Evolutionary conservation across 768 basidiomycete species (phyloP), one percentile per base, ranked within the genome.

Genomic region (Scleroderma bovista): DNA sequence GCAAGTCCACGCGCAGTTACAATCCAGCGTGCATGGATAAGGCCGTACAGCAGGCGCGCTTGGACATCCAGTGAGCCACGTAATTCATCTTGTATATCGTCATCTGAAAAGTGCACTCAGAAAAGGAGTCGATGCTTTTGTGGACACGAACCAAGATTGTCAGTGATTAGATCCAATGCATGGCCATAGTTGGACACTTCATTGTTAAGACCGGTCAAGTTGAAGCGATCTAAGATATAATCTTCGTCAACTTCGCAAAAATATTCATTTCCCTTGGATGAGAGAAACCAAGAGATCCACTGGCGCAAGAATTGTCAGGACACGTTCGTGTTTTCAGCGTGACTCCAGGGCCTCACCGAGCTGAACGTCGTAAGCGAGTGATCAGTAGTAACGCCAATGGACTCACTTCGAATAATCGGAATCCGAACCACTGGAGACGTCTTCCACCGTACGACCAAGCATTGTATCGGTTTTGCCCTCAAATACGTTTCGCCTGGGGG

Each of bases 181-280:
- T 95, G 87, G 0, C 86, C 70, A 61, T 99, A 99, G 69, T 96
- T 93, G 53, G 92, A 80, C 6, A 97, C 92, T 67, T 98, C 96
- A 57, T 88, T 89, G 70, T 97, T 96, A 46, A 98, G 77, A 4
- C 96, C 95, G 2, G 96, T 99, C 50, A 99, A 75, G 70, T 99
- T 98, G 80, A 99, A 97, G 46, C 94, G 82, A 71, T 98, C 95
- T 49, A 96, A 78, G 61, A 99, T 97, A 67, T 97, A 98, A 69
- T 98, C 95, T 63, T 98, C 96, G 65, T 97, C 96, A 54, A 98
- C 93, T 74, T 98, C 94, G 68, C 95, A 96, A 62, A 97, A 98
- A 74, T 99, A 99, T 73, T 99, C 96, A 66, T 99, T 98, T 51
- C 96, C 94, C 66, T 96, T 96, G 17, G 92, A 93, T 19, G 91